Evolutionary conservation across 2,329 filamentous ascomycete genomes (phyloP).

Genomic region (Cladophialophora psammophila): DNA sequence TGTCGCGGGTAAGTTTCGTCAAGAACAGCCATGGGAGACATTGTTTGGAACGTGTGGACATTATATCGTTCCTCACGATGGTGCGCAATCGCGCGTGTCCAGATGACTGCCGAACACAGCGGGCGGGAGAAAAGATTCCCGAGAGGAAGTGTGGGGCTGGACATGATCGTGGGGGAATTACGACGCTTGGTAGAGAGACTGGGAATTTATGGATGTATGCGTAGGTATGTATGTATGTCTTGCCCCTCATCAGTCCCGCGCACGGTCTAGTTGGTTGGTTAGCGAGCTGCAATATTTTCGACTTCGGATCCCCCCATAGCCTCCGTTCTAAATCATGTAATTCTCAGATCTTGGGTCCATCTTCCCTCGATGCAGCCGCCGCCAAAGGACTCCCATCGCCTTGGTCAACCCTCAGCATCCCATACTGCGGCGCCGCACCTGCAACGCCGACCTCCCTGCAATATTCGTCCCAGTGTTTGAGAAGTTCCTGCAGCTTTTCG

Average conservation of each 20-base stretch:
- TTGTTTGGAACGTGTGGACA: not conserved
- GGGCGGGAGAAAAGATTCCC: not conserved
- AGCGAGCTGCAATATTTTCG: too few species aligned
- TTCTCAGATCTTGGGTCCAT: too few species aligned
- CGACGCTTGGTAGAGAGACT: too few species aligned
- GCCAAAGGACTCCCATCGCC: not conserved
- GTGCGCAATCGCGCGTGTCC: not conserved
- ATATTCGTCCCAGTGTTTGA: conserved; percentile 65
- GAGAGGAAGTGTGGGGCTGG: not conserved
- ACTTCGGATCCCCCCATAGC: too few species aligned
- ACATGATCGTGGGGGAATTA: not conserved
- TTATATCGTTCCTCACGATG: not conserved
- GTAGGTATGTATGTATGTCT: too few species aligned
- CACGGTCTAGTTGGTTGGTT: too few species aligned
- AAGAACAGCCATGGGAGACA: not conserved
- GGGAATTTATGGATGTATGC: too few species aligned
- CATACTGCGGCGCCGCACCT: conserved; percentile 25
- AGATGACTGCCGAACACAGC: not conserved
- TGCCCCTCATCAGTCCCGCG: too few species aligned
- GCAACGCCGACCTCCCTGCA: conserved; percentile 64
- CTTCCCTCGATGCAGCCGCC: not conserved
- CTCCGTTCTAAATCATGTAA: too few species aligned
- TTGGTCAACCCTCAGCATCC: conserved; percentile 20
- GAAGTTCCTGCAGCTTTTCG: conserved; percentile 53
- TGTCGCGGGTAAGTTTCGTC: not conserved